Evolutionary conservation across 768 basidiomycete genomes (phyloP), one percentile per base, ranked within the genome.

Genomic region (Amanita muscaria): DNA sequence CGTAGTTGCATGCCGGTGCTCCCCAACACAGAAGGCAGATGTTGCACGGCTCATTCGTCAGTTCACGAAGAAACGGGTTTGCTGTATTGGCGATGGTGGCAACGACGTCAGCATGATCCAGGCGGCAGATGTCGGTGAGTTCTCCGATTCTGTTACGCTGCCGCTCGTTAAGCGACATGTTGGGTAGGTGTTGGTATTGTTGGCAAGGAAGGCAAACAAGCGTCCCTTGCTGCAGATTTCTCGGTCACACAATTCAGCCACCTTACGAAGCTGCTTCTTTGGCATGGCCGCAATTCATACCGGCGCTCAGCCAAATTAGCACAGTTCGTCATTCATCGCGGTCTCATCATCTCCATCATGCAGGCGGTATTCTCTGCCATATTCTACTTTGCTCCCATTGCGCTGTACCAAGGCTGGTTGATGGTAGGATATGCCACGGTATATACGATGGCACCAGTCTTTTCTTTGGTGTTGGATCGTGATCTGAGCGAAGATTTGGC

Each of bases 61-160:
- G 14, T 81, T 83, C 58, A 96, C 94, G 2, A 86, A 80, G 65
- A 98, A 97, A 62, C 80, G 94, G 0, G 94, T 99, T 0, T 98
- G 94, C 61, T 98, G 96, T 59, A 98, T 98, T 47, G 96, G 96
- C 2, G 96, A 99, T 65, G 96, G 96, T 25, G 96, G 96, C 3
- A 99, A 99, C 61, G 96, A 99, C 59, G 96, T 99, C 50, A 91
- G 88, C 61, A 99, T 99, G 96, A 99, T 99, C 49, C 96, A 98
- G 58, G 96, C 96, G 1, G 96, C 96, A 2, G 91, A 98, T 56
- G 92, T 99, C 47, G 94, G 92, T 91, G 38, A 59, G 90, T 79
- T 24, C 24, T 34, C n/a, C 27, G 4, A 24, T 24, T 24, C 9
- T 33, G 36, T 18, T 34, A 19, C 15, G 23, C 12, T 44, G 32